These are phyloP conservation scores for Neophaeococcomyces aloes DNA, from an alignment of 2,329 filamentous ascomycete species.

Conservation along the genomic window DNA sequence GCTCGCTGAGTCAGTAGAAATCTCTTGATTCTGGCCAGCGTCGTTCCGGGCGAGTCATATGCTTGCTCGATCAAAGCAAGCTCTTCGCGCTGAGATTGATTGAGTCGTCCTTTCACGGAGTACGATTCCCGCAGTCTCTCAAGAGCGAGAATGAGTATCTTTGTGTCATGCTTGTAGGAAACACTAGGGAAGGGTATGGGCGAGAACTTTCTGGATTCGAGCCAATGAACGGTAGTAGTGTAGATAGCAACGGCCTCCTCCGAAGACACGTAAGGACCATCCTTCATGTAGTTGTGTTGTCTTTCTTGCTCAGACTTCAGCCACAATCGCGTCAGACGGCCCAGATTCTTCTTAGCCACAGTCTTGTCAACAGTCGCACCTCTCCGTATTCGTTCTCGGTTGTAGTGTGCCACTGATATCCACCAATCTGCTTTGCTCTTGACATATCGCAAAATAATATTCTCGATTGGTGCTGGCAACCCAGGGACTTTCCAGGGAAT, in stretches of 20 bases:
- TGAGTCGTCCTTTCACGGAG: slow-evolving; percentile 91
- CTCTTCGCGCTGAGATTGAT: slow-evolving; percentile 95
- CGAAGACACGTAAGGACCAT: slow-evolving; percentile 94
- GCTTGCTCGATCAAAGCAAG: slow-evolving; percentile 94
- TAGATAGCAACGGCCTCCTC: slow-evolving; percentile 98
- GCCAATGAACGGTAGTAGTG: slow-evolving; percentile 96
- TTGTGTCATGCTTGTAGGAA: slow-evolving; percentile 98
- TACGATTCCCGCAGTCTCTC: slow-evolving; percentile 91
- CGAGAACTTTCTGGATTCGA: slow-evolving; percentile 95
- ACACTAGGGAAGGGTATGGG: slow-evolving; percentile 98
- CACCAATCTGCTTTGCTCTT: slow-evolving; percentile 99
- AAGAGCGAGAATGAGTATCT: slow-evolving; percentile 90
- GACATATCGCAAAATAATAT: slow-evolving; percentile 95
- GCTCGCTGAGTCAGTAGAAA: slow-evolving; percentile 94
- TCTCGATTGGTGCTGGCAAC: slow-evolving; percentile 91
- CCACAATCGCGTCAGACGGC: slow-evolving; percentile 88
- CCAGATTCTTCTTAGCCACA: slow-evolving; percentile 97
- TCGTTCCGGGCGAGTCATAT: slow-evolving; percentile 94
- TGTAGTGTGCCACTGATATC: slow-evolving; percentile 98
- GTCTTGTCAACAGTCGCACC: slow-evolving; percentile 98
- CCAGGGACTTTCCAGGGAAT: slow-evolving; percentile 99
- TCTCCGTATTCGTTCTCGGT: slow-evolving; percentile 88
- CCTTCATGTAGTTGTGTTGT: slow-evolving; percentile 99
- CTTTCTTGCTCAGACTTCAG: slow-evolving; percentile 96
- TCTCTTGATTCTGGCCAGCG: slow-evolving; percentile 89